phyloP scores from a whole-genome alignment of 352 stramenopile genomes.

The Phytophthora tentaculata region DNA sequence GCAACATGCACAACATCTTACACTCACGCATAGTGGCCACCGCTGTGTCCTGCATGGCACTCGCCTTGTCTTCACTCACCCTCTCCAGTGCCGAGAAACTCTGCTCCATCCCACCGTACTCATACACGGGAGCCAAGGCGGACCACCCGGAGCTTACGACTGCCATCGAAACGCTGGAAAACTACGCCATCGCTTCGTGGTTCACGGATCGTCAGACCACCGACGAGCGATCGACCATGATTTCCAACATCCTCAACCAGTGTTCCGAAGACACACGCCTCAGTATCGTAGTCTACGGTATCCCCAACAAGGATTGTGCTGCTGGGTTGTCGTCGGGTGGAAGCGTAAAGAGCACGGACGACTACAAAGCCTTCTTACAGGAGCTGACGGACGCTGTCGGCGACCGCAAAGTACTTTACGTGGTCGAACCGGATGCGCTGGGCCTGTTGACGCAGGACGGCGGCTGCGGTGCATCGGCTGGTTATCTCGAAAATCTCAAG shows the following conservation, averaged over 20 bases:
- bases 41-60: slow-evolving; percentile 25
- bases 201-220: slow-evolving; percentile 49
- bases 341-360: slow-evolving; percentile 41
- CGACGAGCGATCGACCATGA: slow-evolving; percentile 25
- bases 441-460: slow-evolving; percentile 52
- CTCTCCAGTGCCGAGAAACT: slow-evolving; percentile 27
- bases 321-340: slow-evolving; percentile 49
- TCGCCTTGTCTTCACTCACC: slow-evolving; percentile 16
- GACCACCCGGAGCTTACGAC: slow-evolving; percentile 41
- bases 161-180: slow-evolving; percentile 42
- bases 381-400: slow-evolving; percentile 48
- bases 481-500: slow-evolving; percentile 63
- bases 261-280: slow-evolving; percentile 45
- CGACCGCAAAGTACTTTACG: slow-evolving; percentile 68
- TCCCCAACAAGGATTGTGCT: slow-evolving; percentile 80
- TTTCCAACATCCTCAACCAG: slow-evolving; percentile 24
- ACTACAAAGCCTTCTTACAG: slow-evolving; percentile 59
- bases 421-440: slow-evolving; percentile 72
- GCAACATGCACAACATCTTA: slow-evolving; percentile 17
- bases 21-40: slow-evolving; percentile 15
- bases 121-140: slow-evolving; percentile 44
- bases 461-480: slow-evolving; percentile 43
- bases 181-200: slow-evolving; percentile 55
- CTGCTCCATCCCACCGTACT: slow-evolving; percentile 45
- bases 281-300: slow-evolving; percentile 70